Conservation (phyloP, 495 filamentous ascomycete species). For the Aspergillus nanangensis region DNA sequence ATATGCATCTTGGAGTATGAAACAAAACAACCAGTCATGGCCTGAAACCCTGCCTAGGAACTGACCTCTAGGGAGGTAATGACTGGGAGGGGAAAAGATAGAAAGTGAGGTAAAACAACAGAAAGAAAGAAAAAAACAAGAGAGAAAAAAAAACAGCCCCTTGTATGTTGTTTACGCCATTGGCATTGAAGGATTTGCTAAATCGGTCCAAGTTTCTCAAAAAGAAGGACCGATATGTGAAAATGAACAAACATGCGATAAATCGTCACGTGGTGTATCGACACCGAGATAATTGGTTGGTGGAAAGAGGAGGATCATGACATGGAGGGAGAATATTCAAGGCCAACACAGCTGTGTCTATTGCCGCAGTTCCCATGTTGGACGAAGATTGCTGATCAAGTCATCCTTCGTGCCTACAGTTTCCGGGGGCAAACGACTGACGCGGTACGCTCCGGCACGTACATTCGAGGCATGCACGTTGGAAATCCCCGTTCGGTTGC, state of each 20-base stretch:
- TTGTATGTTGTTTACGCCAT: constrained; percentile 17
- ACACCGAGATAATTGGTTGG: constrained; percentile 22
- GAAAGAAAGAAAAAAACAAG: constrained; percentile 13
- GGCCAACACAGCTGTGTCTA: constrained; percentile 11
- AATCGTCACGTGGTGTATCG: constrained; percentile 28
- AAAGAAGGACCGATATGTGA: constrained; percentile 15
- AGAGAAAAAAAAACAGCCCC: constrained; percentile 7
- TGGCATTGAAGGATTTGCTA: constrained; percentile 9
- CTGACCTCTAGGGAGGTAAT: too few relatives aligned
- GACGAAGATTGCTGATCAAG: constrained; percentile 64
- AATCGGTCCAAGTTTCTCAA: constrained; percentile 19
- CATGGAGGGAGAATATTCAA: constrained; percentile 11
- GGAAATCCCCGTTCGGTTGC: constrained; percentile 76
- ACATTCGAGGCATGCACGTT: constrained; percentile 67
- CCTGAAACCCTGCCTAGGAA: too few relatives aligned
- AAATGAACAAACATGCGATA: constrained; percentile 19
- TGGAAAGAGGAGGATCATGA: constrained; percentile 30
- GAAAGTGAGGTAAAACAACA: too few relatives aligned
- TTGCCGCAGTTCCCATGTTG: constrained; percentile 65
- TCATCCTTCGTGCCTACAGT: constrained; percentile 78
- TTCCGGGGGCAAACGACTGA: constrained; percentile 79
- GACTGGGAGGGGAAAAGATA: too few relatives aligned
- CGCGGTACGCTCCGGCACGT: constrained; percentile 82
- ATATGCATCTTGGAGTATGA: constrained; percentile 5
- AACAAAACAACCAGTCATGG: too few relatives aligned